Evolutionary conservation across 192 early-diverging fungal species (phyloP).

Genomic region (Coemansia reversa): DNA sequence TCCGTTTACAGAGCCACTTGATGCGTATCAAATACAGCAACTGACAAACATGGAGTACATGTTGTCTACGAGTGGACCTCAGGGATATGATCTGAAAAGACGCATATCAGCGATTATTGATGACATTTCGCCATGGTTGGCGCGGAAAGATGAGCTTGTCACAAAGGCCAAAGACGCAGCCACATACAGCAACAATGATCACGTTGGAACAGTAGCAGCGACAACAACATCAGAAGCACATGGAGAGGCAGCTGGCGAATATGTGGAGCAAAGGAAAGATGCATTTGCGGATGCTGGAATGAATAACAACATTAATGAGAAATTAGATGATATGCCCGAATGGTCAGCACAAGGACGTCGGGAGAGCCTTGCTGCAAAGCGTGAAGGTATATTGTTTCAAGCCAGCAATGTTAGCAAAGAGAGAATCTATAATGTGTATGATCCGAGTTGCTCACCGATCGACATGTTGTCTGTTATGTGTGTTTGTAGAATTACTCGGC

Average conservation of each 20-base stretch:
- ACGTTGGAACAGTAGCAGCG: not conserved
- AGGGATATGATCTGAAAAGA: not conserved
- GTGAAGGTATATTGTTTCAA: constrained; percentile 13
- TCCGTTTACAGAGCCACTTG: constrained; percentile 40
- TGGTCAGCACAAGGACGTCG: constrained; percentile 7
- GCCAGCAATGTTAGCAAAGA: not conserved
- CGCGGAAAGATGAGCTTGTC: constrained; percentile 25
- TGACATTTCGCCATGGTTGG: constrained; percentile 29
- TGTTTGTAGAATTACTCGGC: constrained; percentile 41
- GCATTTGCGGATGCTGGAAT: not conserved
- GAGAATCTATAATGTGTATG: not conserved
- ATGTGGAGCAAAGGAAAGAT: not conserved
- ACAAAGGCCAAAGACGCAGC: not conserved
- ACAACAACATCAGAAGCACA: not conserved
- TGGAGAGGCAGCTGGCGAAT: not conserved
- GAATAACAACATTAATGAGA: not conserved
- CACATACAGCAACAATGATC: not conserved
- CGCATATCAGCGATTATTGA: constrained; percentile 13
- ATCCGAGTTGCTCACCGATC: not conserved
- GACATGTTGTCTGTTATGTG: constrained; percentile 6
- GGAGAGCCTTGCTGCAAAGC: constrained; percentile 19
- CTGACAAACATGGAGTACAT: constrained; percentile 34
- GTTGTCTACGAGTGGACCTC: constrained; percentile 7
- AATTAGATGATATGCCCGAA: not conserved
- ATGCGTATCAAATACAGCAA: constrained; percentile 27